Evolutionary conservation across 768 basidiomycete genomes (phyloP).

Genomic region (Kwoniella bestiolae): DNA sequence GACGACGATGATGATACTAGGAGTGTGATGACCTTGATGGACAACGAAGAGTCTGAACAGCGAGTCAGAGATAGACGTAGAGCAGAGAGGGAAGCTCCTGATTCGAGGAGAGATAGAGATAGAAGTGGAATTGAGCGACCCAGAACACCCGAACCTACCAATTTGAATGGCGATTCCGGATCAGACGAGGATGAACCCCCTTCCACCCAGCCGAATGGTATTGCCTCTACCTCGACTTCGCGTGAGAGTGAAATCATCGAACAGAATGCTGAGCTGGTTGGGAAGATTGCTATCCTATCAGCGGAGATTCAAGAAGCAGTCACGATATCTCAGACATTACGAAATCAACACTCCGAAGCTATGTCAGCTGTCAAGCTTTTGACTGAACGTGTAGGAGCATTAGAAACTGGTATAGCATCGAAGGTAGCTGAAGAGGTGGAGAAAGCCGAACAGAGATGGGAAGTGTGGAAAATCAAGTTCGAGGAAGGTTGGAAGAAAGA

Average conservation of each 20-base stretch:
- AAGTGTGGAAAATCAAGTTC: slow-evolving; percentile 75
- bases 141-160: slow-evolving; percentile 73
- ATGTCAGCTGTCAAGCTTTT: slow-evolving; percentile 61
- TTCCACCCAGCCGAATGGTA: slow-evolving; percentile 6
- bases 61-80: slow-evolving; percentile 49
- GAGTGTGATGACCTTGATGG: slow-evolving; percentile 72
- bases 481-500: slow-evolving; percentile 79
- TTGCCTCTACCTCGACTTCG: slow-evolving; percentile 1
- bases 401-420: slow-evolving; percentile 48
- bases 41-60: slow-evolving; percentile 49
- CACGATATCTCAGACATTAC: slow-evolving; percentile 71
- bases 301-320: slow-evolving; percentile 77
- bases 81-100: slow-evolving; percentile 16
- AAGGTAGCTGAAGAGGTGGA: slow-evolving; percentile 50
- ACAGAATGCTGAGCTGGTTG: slow-evolving; percentile 64
- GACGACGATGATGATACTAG: slow-evolving; percentile 73
- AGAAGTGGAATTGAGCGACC: slow-evolving; percentile 69
- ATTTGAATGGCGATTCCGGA: slow-evolving; percentile 41
- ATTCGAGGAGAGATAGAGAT: slow-evolving; percentile 12
- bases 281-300: slow-evolving; percentile 68
- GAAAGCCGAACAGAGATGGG: slow-evolving; percentile 58
- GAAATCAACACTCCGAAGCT: slow-evolving; percentile 76
- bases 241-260: slow-evolving; percentile 43
- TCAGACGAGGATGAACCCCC: slow-evolving; percentile 61
- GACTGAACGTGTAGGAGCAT: slow-evolving; percentile 46